A percentile compares a stretch with the other conserved stretches of the same genome.
Conservation (phyloP, 2,329 filamentous ascomycete genomes). For the Hymenoscyphus albidus region DNA sequence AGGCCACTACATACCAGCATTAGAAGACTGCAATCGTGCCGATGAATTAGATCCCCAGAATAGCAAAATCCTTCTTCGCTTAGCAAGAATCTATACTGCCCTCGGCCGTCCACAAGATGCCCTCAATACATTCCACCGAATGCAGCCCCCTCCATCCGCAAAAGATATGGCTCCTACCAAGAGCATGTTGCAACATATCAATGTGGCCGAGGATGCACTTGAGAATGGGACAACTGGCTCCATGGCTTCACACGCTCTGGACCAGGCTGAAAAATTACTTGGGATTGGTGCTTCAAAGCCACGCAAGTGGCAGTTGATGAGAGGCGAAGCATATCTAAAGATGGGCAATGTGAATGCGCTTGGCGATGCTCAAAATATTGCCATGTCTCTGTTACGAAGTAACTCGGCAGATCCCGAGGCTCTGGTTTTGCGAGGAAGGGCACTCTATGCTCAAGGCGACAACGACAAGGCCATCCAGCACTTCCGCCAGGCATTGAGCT, state of each 20-base stretch:
- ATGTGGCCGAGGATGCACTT: slow-evolving; percentile 74
- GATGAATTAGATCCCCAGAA: slow-evolving; percentile 82
- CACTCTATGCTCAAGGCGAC: slow-evolving; percentile 86
- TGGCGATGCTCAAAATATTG: slow-evolving; percentile 88
- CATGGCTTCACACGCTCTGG: slow-evolving; percentile 87
- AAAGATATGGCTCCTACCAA: slow-evolving; percentile 83
- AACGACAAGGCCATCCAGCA: slow-evolving; percentile 92
- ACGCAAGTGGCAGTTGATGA: slow-evolving; percentile 90
- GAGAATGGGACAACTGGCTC: slow-evolving; percentile 74
- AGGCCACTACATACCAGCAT: slow-evolving; percentile 70
- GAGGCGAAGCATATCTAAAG: slow-evolving; percentile 85
- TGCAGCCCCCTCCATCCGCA: slow-evolving; percentile 73
- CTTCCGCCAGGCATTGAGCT: slow-evolving; percentile 82
- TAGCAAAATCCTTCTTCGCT: slow-evolving; percentile 79
- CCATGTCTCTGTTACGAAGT: slow-evolving; percentile 77
- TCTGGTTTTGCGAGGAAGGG: slow-evolving; percentile 80
- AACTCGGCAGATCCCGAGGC: slow-evolving; percentile 95
- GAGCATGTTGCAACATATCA: slow-evolving; percentile 79
- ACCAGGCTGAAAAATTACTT: slow-evolving; percentile 80
- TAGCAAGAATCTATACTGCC: slow-evolving; percentile 85
- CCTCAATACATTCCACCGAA: slow-evolving; percentile 73
- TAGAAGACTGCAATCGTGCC: slow-evolving; percentile 82
- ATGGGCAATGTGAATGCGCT: slow-evolving; percentile 87
- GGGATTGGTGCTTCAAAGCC: slow-evolving; percentile 73
- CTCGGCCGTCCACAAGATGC: slow-evolving; percentile 86